Percentiles rank a stretch among this genome's conserved stretches.
Conservation (phyloP, 345 rosid species). For the Moricandia arvensis region DNA sequence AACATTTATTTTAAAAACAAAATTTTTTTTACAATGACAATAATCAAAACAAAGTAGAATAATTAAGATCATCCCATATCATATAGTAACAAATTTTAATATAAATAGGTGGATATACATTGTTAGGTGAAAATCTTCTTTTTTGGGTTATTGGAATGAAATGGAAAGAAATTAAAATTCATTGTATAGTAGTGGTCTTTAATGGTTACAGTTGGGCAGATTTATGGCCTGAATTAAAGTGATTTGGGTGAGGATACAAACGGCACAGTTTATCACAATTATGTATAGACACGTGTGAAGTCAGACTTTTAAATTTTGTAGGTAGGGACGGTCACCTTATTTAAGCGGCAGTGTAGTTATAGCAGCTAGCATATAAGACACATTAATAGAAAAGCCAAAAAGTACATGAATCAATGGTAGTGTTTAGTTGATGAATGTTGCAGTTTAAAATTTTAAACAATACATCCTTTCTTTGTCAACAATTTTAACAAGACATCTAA, state of each 20-base stretch:
- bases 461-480: too few relatives aligned
- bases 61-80: neutral
- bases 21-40: too few relatives aligned
- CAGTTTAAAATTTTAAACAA: neutral
- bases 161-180: slow-evolving; percentile 11
- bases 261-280: neutral
- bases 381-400: too few relatives aligned
- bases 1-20: too few relatives aligned
- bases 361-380: slow-evolving; percentile 19
- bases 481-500: too few relatives aligned
- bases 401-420: too few relatives aligned
- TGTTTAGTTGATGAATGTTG: too few relatives aligned
- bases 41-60: too few relatives aligned
- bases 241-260: slow-evolving; percentile 37
- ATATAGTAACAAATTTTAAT: neutral
- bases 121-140: neutral
- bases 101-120: neutral
- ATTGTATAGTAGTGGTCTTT: slow-evolving; percentile 25
- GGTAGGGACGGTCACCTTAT: slow-evolving; percentile 37
- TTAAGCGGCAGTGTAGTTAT: slow-evolving; percentile 10
- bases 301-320: slow-evolving; percentile 17
- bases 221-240: slow-evolving; percentile 30
- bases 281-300: slow-evolving; percentile 8
- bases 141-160: neutral
- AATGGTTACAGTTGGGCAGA: slow-evolving; percentile 32